Evolutionary conservation across 2,329 filamentous ascomycete genomes (phyloP).

Genomic region (Apiospora saccharicola): DNA sequence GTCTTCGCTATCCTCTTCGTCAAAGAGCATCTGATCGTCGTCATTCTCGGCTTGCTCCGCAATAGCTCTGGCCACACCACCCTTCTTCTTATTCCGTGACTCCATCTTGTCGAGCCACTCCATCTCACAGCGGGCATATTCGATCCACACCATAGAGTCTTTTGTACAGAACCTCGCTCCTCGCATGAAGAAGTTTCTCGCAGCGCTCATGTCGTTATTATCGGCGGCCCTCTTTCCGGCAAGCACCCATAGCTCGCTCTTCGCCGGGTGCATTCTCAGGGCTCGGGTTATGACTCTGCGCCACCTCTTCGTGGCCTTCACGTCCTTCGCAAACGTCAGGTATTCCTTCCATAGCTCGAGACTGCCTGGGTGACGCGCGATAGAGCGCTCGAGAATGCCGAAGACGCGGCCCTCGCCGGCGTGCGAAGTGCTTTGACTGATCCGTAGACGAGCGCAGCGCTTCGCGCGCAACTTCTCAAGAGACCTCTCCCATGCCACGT

Average conservation of each 20-base stretch:
- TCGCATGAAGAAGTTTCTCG: slow-evolving; percentile 84
- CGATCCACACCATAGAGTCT: slow-evolving; percentile 79
- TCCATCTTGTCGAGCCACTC: slow-evolving; percentile 87
- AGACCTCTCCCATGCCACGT: slow-evolving; percentile 75
- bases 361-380: slow-evolving; percentile 83
- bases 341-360: slow-evolving; percentile 89
- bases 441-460: slow-evolving; percentile 80
- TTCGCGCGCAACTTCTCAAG: slow-evolving; percentile 82
- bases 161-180: slow-evolving; percentile 88
- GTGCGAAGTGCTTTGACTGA: slow-evolving; percentile 73
- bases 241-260: slow-evolving; percentile 85
- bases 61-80: slow-evolving; percentile 52
- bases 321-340: slow-evolving; percentile 77
- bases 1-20: slow-evolving; percentile 53
- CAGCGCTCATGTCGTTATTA: slow-evolving; percentile 86
- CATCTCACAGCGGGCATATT: slow-evolving; percentile 92
- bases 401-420: slow-evolving; percentile 84
- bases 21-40: slow-evolving; percentile 54
- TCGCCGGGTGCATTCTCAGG: slow-evolving; percentile 84
- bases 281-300: slow-evolving; percentile 71
- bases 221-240: slow-evolving; percentile 80
- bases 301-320: slow-evolving; percentile 71
- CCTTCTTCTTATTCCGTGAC: slow-evolving; percentile 64
- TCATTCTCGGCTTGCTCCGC: slow-evolving; percentile 63
- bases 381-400: slow-evolving; percentile 86